Evolutionary conservation across 441 rosid genomes (phyloP).

Genomic region (Erysimum cheiri): DNA sequence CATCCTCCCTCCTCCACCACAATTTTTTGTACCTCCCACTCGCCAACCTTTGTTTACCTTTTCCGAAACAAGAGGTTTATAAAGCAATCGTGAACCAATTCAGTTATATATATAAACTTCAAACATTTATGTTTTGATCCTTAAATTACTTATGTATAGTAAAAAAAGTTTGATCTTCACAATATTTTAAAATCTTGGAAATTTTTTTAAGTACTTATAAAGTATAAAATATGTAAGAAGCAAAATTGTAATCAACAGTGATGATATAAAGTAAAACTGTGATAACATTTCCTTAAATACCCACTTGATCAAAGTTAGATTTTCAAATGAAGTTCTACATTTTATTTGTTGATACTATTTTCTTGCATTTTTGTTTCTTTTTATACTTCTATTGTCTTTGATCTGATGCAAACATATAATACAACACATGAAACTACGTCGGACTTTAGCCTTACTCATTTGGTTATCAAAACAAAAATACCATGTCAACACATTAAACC

Average conservation of each 20-base stretch:
- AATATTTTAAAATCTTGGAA: neutral
- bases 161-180: neutral
- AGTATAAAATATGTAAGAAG: neutral
- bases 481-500: too few relatives aligned
- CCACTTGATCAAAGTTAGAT: neutral
- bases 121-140: too few relatives aligned
- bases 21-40: constrained; percentile 22
- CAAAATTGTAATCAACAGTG: neutral
- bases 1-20: constrained; percentile 24
- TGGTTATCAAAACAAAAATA: constrained; percentile 17
- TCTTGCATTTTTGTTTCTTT: neutral
- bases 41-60: constrained; percentile 37
- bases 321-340: neutral
- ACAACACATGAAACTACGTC: constrained; percentile 9
- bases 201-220: neutral
- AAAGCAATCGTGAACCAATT: constrained; percentile 7
- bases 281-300: neutral
- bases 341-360: neutral
- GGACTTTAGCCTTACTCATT: neutral
- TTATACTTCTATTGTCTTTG: neutral
- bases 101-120: constrained; percentile 1
- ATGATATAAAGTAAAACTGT: neutral
- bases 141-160: too few relatives aligned
- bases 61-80: neutral
- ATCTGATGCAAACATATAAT: constrained; percentile 23